Evolutionary conservation across 148 eudicot genomes (phyloP).

Genomic region (Fagopyrum tataricum): DNA sequence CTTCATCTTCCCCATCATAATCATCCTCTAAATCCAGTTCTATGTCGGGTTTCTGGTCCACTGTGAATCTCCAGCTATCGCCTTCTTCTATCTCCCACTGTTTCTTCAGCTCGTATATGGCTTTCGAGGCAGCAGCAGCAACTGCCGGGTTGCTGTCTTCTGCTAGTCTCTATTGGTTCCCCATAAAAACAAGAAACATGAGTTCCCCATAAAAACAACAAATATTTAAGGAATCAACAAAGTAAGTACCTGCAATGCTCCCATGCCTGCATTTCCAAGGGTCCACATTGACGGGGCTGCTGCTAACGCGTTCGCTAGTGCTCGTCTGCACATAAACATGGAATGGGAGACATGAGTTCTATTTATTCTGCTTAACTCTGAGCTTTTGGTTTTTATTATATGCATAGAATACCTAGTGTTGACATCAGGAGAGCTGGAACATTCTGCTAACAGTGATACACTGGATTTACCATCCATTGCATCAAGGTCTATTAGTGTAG

Average conservation of each 20-base stretch:
- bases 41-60: slow-evolving; percentile 26
- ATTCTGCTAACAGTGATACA: slow-evolving; percentile 78
- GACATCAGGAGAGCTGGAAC: slow-evolving; percentile 88
- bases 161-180: slow-evolving; percentile 64
- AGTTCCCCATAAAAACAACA: neutral
- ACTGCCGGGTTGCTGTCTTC: slow-evolving; percentile 87
- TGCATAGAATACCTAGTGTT: slow-evolving; percentile 54
- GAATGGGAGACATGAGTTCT: neutral
- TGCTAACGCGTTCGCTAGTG: slow-evolving; percentile 90
- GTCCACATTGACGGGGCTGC: slow-evolving; percentile 99
- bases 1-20: slow-evolving; percentile 15
- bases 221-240: neutral
- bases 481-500: slow-evolving; percentile 91
- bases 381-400: neutral
- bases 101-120: slow-evolving; percentile 70
- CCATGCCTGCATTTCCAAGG: slow-evolving; percentile 99
- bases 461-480: slow-evolving; percentile 99
- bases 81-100: slow-evolving; percentile 97
- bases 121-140: slow-evolving; percentile 80
- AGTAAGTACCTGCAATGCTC: slow-evolving; percentile 77
- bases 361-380: neutral
- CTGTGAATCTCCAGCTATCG: slow-evolving; percentile 82
- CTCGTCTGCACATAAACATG: slow-evolving; percentile 42
- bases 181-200: neutral
- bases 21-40: slow-evolving; percentile 12